Evolutionary conservation across 1,284 basidiomycete species (phyloP), one percentile per base, ranked within the genome.

Genomic region (Rhizoctonia solani): DNA sequence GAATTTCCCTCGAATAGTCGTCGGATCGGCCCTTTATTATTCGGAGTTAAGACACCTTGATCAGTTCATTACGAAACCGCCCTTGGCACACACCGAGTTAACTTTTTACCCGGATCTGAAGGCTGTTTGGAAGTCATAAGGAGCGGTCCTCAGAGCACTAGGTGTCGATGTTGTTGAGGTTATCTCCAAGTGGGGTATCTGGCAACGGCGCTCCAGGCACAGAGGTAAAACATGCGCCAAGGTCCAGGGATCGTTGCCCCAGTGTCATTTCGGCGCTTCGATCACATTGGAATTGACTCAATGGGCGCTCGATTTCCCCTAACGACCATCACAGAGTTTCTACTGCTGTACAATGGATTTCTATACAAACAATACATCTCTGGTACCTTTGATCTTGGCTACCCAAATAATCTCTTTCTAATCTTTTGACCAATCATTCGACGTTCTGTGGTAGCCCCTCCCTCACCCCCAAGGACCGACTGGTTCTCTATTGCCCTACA

Each of bases 401-500:
- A 61, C 11, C 58, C 58, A 37, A 50, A 50, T n/a, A 61, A 50
- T 6, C 44, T 44, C 23, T 37, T 50, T 25, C 46, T 49, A 30
- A 61, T 61, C 46, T 61, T 21, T 19, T 32, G 46, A 9, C 44
- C 44, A 50, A 27, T 41, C 32, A 61, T 61, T 39, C 32, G 49
- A 14, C 58, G 46, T 25, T 61, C 87, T 23, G 78, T 78, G 4
- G 75, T 73, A 0, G 88, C 87, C 8, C 81, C 82, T 4, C 86
- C 86, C 44, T 79, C 78, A 25, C 82, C 82, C n/a, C 81, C 82
- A 70, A 89, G 79, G 61, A 89, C 79, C 3, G 82, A 81, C 77
- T 87, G 88, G 73, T 92, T 92, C 81, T 92, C 90, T 19, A 89
- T 84, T 1, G 90, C 90, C 27, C 58, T 61, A n/a, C 23, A 27